A percentile compares a stretch with the other conserved stretches of the same genome.
phyloP scores from a whole-genome alignment of 768 basidiomycete species.

The Collybia mongolica region DNA sequence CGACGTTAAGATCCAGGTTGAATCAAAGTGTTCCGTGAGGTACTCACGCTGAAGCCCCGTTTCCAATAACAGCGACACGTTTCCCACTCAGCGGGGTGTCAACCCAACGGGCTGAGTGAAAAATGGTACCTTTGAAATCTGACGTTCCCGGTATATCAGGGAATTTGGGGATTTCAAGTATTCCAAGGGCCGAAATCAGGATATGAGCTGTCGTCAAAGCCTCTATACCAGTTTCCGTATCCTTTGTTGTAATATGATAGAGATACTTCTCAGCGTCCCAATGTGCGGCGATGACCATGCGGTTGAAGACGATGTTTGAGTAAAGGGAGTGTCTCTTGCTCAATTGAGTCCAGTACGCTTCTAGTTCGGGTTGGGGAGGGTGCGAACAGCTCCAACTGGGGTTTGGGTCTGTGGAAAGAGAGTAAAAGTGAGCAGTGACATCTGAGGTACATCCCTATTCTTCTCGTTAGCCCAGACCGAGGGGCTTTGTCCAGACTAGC shows the following conservation, averaged over 20 bases:
- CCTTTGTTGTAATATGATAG: constrained; percentile 36
- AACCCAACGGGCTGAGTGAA: constrained; percentile 56
- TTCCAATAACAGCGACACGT: constrained; percentile 57
- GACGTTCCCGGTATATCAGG: constrained; percentile 32
- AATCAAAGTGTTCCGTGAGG: not conserved
- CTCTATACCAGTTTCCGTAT: constrained; percentile 27
- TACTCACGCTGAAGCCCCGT: constrained; percentile 53
- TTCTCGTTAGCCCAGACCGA: not conserved
- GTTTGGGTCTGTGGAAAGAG: constrained; percentile 38
- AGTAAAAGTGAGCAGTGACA: constrained; percentile 35
- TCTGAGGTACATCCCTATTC: constrained; percentile 41
- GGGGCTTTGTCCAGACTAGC: not conserved
- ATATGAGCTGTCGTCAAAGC: constrained; percentile 37
- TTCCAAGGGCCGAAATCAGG: constrained; percentile 48
- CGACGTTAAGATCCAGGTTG: not conserved
- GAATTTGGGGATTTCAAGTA: constrained; percentile 43
- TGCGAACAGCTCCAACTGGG: constrained; percentile 38
- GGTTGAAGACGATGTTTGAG: constrained; percentile 39
- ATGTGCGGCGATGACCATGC: constrained; percentile 37
- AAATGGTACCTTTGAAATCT: constrained; percentile 45
- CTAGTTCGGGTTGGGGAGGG: constrained; percentile 40
- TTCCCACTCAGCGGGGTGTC: constrained; percentile 40
- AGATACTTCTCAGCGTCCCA: constrained; percentile 39
- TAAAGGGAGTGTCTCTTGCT: constrained; percentile 39
- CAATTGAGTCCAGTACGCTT: constrained; percentile 35